A percentile compares a stretch with the other conserved stretches of the same genome.
Evolutionary conservation across 257 asterid genomes (phyloP).

Genomic region (Plantago ovata): DNA sequence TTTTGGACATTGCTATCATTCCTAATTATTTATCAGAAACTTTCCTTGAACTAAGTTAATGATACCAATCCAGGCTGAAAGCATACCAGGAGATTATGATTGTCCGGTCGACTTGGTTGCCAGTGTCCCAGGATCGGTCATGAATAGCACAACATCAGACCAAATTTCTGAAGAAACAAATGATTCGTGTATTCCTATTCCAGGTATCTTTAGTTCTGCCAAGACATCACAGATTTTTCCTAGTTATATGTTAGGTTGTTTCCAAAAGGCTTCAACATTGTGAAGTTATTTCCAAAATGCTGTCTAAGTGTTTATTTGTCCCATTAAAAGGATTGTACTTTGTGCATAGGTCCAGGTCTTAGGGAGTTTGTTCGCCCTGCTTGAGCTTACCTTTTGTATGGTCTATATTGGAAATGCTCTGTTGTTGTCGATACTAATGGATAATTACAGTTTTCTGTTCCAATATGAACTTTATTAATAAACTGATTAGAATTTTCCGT

Average conservation of each 20-base stretch:
- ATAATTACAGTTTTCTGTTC: no score
- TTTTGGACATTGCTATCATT: not conserved
- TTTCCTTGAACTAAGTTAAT: constrained; percentile 16
- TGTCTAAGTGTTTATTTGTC: not conserved
- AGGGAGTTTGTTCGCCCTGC: no score
- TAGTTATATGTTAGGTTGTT: not conserved
- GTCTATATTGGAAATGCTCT: no score
- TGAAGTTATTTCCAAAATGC: no score
- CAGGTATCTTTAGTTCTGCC: constrained; percentile 31
- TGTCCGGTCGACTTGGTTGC: constrained; percentile 15
- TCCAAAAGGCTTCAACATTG: not conserved
- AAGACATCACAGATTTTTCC: not conserved
- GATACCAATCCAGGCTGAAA: constrained; percentile 43
- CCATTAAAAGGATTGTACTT: not conserved
- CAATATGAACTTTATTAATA: no score
- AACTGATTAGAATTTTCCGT: no score
- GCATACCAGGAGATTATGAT: constrained; percentile 17
- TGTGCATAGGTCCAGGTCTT: not conserved
- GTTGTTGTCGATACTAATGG: no score
- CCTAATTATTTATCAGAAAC: not conserved
- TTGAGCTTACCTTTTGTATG: no score
- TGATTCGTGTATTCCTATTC: constrained; percentile 18
- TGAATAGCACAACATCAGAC: constrained; percentile 22
- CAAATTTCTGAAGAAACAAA: constrained; percentile 23
- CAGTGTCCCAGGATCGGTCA: constrained; percentile 17